phyloP scores from a whole-genome alignment of 176 grass and related monocot genomes.

The Tillandsia fasciculata region DNA sequence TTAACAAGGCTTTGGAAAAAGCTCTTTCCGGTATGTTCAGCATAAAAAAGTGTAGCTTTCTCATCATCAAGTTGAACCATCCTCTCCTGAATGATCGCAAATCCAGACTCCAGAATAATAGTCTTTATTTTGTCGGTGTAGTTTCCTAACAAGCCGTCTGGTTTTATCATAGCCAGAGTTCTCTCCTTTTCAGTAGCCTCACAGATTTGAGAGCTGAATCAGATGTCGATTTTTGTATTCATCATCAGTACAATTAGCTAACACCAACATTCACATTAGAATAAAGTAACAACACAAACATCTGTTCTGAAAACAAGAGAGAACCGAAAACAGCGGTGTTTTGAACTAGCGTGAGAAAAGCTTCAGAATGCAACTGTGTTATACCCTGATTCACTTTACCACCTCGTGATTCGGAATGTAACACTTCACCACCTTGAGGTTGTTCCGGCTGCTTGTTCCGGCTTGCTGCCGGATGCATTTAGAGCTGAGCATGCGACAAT shows the following conservation, averaged over 20 bases:
- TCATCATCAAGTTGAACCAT: slow-evolving; percentile 35
- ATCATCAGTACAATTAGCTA: neutral
- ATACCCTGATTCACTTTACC: no score
- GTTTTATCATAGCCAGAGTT: slow-evolving; percentile 81
- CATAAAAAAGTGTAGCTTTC: slow-evolving; percentile 57
- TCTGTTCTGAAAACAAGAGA: no score
- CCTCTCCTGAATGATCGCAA: slow-evolving; percentile 45
- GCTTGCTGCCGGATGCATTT: no score
- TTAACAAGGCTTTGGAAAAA: slow-evolving; percentile 72
- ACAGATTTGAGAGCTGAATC: slow-evolving; percentile 40
- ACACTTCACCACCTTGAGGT: no score
- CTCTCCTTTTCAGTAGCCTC: slow-evolving; percentile 34
- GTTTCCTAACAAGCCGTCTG: slow-evolving; percentile 61
- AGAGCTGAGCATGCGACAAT: no score
- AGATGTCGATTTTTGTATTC: neutral
- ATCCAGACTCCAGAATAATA: slow-evolving; percentile 52
- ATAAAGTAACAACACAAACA: no score
- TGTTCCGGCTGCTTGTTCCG: no score
- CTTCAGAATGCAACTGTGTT: no score
- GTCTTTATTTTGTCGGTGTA: slow-evolving; percentile 52
- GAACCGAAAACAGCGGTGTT: no score
- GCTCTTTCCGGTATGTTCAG: slow-evolving; percentile 62
- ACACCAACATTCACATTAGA: neutral
- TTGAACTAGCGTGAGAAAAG: no score
- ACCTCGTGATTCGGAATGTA: no score